Conservation (phyloP, 1,284 basidiomycete species). For the Melanopsichium pennsylvanicum region DNA sequence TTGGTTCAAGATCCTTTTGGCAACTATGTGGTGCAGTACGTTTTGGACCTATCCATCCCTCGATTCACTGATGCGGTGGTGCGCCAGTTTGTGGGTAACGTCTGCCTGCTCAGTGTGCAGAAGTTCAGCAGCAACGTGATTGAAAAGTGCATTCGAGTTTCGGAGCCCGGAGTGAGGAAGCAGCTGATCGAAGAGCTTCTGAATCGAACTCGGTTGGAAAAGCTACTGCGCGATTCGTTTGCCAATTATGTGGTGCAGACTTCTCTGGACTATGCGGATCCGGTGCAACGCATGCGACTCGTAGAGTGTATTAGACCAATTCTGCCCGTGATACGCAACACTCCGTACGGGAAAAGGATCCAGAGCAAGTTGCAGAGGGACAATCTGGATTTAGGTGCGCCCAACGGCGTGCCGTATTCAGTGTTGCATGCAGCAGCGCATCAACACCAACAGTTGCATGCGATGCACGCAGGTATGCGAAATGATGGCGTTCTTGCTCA, state of each 20-base stretch:
- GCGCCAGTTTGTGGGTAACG: conserved; percentile 95
- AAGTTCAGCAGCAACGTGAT: conserved; percentile 97
- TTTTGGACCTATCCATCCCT: conserved; percentile 96
- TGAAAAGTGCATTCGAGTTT: conserved; percentile 97
- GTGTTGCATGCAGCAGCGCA: conserved; percentile 54
- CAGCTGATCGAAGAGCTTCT: conserved; percentile 94
- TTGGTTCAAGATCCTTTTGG: conserved; percentile 99
- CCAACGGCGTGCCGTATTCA: conserved; percentile 52
- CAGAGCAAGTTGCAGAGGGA: conserved; percentile 65
- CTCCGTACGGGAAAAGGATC: conserved; percentile 65
- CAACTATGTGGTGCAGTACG: conserved; percentile 96
- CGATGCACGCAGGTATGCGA: conserved; percentile 47
- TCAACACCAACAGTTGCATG: conserved; percentile 52
- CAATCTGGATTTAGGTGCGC: conserved; percentile 50
- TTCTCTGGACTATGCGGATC: conserved; percentile 64
- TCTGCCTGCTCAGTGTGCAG: conserved; percentile 95
- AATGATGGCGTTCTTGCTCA: conserved; percentile 5
- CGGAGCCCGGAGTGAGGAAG: conserved; percentile 91
- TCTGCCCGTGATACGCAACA: conserved; percentile 64
- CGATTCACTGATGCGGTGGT: conserved; percentile 97
- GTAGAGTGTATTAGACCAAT: conserved; percentile 65
- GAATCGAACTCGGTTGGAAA: conserved; percentile 92
- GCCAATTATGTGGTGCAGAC: conserved; percentile 66
- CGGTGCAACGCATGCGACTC: conserved; percentile 59
- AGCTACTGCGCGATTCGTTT: conserved; percentile 79